A percentile compares a stretch with the other conserved stretches of the same genome.
These are phyloP conservation scores for Torrubiellomyces zombiae DNA, from an alignment of 2,329 filamentous ascomycete genomes.

Conservation along the genomic window DNA sequence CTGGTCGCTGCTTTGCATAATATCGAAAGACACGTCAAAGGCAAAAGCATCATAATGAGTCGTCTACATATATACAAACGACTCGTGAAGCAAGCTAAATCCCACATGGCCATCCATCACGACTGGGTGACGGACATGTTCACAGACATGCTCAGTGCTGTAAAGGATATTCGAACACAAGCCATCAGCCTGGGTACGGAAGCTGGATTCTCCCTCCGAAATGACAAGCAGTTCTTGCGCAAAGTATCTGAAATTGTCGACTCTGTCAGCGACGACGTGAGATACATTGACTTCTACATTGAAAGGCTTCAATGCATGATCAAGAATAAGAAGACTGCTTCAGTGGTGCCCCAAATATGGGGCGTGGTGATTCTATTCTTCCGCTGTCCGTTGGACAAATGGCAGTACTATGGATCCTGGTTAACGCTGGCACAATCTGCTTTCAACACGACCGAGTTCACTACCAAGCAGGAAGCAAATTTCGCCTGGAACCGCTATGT, in stretches of 20 bases:
- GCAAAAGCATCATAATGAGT: slow-evolving; percentile 65
- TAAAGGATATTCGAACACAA: slow-evolving; percentile 58
- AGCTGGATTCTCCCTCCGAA: slow-evolving; percentile 51
- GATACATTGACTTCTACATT: slow-evolving; percentile 54
- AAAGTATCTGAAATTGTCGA: slow-evolving; percentile 49
- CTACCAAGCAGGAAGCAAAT: slow-evolving; percentile 61
- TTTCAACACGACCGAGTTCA: slow-evolving; percentile 62
- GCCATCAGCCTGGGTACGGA: slow-evolving; percentile 62
- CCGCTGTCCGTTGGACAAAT: slow-evolving; percentile 47
- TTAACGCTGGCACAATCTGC: slow-evolving; percentile 64
- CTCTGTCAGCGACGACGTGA: slow-evolving; percentile 31
- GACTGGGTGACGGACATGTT: slow-evolving; percentile 77
- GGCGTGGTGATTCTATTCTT: slow-evolving; percentile 66
- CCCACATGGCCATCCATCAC: slow-evolving; percentile 51
- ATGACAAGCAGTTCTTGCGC: slow-evolving; percentile 49
- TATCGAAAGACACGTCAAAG: slow-evolving; percentile 56
- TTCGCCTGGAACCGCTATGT: slow-evolving; percentile 75
- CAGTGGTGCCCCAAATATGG: slow-evolving; percentile 76
- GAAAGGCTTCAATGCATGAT: slow-evolving; percentile 53
- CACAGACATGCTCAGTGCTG: slow-evolving; percentile 60
- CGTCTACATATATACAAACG: slow-evolving; percentile 66
- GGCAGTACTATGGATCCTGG: slow-evolving; percentile 61
- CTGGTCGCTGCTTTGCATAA: slow-evolving; percentile 55
- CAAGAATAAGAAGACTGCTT: slow-evolving; percentile 31
- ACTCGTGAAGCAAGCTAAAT: slow-evolving; percentile 53